These are phyloP conservation scores for Byssothecium circinans DNA, from an alignment of 2,329 filamentous ascomycete genomes.

Conservation along the genomic window DNA sequence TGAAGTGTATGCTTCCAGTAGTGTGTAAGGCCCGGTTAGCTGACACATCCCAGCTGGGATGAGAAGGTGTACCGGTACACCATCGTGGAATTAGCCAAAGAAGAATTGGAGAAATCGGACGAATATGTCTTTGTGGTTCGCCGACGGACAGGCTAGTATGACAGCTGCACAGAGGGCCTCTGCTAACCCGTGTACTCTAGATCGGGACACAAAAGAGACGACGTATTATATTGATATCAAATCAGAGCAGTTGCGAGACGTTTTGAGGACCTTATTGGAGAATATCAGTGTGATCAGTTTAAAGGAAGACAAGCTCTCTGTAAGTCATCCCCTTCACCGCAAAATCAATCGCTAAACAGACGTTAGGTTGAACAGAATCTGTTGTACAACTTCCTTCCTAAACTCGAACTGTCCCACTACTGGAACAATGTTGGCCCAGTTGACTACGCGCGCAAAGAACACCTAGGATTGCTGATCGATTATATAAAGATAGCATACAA, in stretches of 20 bases:
- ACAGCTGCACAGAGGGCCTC: conserved; percentile 2
- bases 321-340: conserved; percentile 3
- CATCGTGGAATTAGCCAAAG: conserved; percentile 5
- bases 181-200: conserved; percentile 8
- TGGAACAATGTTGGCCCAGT: conserved; percentile 5
- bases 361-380: conserved; percentile 2
- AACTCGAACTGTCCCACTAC: conserved; percentile 1
- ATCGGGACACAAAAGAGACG: conserved; percentile 10
- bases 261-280: conserved; percentile 5
- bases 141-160: conserved; percentile 8
- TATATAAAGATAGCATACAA: conserved; percentile 8
- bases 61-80: conserved; percentile 6
- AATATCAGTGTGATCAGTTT: conserved; percentile 3
- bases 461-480: conserved; percentile 9
- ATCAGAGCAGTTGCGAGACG: conserved; percentile 8
- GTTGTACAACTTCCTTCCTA: conserved; percentile 4
- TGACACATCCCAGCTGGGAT: conserved; percentile 10
- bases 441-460: conserved; percentile 6
- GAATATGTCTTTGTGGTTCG: conserved; percentile 2
- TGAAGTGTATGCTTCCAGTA: conserved; percentile 8
- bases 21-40: conserved; percentile 3
- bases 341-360: conserved; percentile 4
- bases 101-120: conserved; percentile 4
- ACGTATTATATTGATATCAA: conserved; percentile 14
- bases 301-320: conserved; percentile 5